Base-by-base conservation (phyloP, 768 basidiomycete species). In the Leccinum sublutescens region DNA sequence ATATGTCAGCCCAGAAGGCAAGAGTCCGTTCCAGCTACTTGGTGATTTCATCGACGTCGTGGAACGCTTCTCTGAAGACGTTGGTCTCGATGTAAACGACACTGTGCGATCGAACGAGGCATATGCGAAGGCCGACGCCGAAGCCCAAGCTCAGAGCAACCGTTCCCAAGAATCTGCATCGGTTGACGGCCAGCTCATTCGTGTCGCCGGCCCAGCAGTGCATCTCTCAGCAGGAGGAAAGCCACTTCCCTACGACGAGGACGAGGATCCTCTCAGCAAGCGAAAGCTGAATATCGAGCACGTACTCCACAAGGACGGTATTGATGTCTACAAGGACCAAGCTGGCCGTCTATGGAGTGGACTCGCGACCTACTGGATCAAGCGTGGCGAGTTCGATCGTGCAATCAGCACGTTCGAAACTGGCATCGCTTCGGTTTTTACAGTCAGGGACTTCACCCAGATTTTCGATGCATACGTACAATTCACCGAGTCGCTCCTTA, bases 391-490 rank as follows among this genome's bases (percentile, higher is more conserved):
- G 71, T 98, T 99, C 68, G 95, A 95, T 62, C 82, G 91, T 54
- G 93, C 93, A 15, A 92, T 88, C 63, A 79, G 80, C 52, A 93
- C 89, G 0, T 98, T 98, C 71, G 97, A 98, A 74, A 75, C 84
- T 23, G 97, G 95, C 14, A 81, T 98, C 63, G 80, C 84, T 17
- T 79, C 78, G 1, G 96, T 98, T 17, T 76, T 98, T 66, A 98
- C 96, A 1, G 88, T 98, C 64, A 85, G 95, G 34, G 97, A 98
- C 76, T 99, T 99, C 72, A 94, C 93, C 2, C 95, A 98, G 72
- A 94, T 98, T 56, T 98, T 98, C 67, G 96, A 98, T 68, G 88
- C 94, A 6, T 98, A 97, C 72, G 88, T 91, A 38, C 95, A 98
- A 67, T 98, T 97, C 70, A 86, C 87, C 58, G 95, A 98, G 76